These are phyloP conservation scores for Candolleomyces aberdarensis DNA, from an alignment of 768 basidiomycete species.

Conservation along the genomic window DNA sequence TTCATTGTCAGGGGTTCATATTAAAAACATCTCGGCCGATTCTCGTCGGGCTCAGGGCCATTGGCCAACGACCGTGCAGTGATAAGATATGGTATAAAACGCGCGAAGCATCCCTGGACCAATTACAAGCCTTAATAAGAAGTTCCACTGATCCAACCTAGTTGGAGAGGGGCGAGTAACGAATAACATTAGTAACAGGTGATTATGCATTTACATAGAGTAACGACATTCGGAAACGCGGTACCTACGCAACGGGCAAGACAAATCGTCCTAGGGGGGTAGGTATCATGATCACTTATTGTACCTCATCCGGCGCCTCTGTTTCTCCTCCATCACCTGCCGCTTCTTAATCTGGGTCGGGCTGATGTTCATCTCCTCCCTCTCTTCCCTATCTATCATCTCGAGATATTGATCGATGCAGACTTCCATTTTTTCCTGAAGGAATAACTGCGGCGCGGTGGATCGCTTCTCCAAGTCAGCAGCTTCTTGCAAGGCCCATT, in stretches of 20 bases:
- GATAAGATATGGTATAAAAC: no score
- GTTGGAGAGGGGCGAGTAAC: no score
- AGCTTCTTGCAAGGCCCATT: constrained; percentile 45
- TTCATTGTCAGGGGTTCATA: no score
- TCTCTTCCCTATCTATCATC: constrained; percentile 45
- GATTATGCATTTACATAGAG: no score
- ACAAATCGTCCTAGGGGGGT: constrained; percentile 23
- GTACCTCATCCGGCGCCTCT: constrained; percentile 30
- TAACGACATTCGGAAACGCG: background rate
- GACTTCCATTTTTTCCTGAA: constrained; percentile 68
- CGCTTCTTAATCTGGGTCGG: constrained; percentile 70
- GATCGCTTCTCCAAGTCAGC: background rate
- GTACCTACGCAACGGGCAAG: background rate
- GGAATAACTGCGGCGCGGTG: constrained; percentile 25
- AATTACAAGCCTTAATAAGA: no score
- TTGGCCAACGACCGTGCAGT: no score
- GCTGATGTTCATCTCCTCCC: constrained; percentile 57
- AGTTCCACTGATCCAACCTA: no score
- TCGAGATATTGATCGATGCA: constrained; percentile 58
- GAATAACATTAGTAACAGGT: no score
- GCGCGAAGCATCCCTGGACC: no score
- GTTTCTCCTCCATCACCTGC: constrained; percentile 36
- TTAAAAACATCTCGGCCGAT: no score
- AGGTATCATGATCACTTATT: constrained; percentile 47
- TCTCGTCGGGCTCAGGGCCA: no score